Percentiles rank a stretch among this genome's conserved stretches.
Evolutionary conservation across 345 rosid genomes (phyloP).

Genomic region (Salix udensis): DNA sequence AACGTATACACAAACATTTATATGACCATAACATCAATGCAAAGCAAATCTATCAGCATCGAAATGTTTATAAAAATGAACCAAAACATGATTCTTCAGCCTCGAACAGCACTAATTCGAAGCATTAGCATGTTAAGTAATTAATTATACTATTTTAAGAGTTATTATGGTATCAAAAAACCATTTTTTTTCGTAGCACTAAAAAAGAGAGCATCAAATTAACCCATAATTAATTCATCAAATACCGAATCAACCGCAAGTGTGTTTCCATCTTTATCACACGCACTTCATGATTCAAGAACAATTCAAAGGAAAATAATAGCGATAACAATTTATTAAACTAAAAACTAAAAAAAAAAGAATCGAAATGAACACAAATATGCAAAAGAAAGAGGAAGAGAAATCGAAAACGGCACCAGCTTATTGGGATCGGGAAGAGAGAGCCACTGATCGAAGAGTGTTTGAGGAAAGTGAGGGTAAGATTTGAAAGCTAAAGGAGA

Average conservation of each 20-base stretch:
- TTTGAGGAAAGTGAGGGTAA: conserved; percentile 63
- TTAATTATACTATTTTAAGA: not conserved
- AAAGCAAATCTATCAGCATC: not conserved
- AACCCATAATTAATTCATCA: not conserved
- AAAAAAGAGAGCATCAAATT: not conserved
- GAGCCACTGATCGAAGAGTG: conserved; percentile 92
- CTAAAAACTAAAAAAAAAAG: not conserved
- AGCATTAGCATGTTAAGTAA: not conserved
- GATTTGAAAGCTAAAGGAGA: conserved; percentile 70
- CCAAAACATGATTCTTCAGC: not conserved
- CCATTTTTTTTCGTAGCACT: not conserved
- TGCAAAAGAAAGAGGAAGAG: not conserved
- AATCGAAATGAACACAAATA: not conserved
- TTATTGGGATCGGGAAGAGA: conserved; percentile 78
- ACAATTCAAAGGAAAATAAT: too few relatives aligned
- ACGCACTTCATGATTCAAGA: not conserved
- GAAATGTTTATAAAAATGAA: not conserved
- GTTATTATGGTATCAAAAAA: not conserved
- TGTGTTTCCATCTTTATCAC: not conserved
- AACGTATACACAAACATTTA: not conserved
- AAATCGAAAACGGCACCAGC: conserved; percentile 42
- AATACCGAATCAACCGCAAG: not conserved
- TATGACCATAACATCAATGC: not conserved
- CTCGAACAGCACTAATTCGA: not conserved
- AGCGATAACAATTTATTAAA: too few relatives aligned